phyloP scores from a whole-genome alignment of 768 basidiomycete species.

The Daedaleopsis nitida region DNA sequence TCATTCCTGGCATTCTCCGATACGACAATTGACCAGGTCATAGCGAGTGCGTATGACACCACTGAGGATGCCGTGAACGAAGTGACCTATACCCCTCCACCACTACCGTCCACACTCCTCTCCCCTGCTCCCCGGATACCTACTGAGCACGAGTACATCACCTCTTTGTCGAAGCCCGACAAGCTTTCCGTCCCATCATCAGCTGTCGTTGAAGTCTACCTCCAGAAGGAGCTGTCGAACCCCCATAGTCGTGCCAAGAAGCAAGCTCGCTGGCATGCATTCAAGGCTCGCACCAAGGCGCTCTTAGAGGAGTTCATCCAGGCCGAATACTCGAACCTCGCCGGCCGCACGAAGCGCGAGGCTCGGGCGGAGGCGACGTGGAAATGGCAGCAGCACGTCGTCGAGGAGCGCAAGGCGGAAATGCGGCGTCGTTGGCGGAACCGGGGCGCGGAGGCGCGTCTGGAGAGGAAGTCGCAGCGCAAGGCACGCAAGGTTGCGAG shows the following conservation, averaged over 20 bases:
- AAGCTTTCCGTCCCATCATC: conserved; percentile 49
- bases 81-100: conserved; percentile 72
- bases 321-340: conserved; percentile 50
- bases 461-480: conserved; percentile 26
- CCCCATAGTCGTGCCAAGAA: conserved; percentile 85
- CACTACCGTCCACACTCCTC: conserved; percentile 37
- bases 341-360: conserved; percentile 61
- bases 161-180: conserved; percentile 45
- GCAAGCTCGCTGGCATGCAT: conserved; percentile 71
- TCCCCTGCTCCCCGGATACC: conserved; percentile 33
- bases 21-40: conserved; percentile 4
- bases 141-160: conserved; percentile 55
- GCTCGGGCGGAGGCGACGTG: conserved; percentile 75
- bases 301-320: conserved; percentile 54
- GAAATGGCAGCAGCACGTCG: conserved; percentile 66
- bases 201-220: conserved; percentile 64
- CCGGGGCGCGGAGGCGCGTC: conserved; percentile 32
- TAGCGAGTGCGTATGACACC: conserved; percentile 70
- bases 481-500: conserved; percentile 33
- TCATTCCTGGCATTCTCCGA: neutral
- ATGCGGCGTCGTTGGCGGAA: conserved; percentile 58
- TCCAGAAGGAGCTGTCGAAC: conserved; percentile 74
- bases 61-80: conserved; percentile 56
- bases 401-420: conserved; percentile 58
- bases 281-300: conserved; percentile 46